These are phyloP conservation scores for Seiridium unicorne DNA, from an alignment of 2,329 filamentous ascomycete species.

Conservation along the genomic window DNA sequence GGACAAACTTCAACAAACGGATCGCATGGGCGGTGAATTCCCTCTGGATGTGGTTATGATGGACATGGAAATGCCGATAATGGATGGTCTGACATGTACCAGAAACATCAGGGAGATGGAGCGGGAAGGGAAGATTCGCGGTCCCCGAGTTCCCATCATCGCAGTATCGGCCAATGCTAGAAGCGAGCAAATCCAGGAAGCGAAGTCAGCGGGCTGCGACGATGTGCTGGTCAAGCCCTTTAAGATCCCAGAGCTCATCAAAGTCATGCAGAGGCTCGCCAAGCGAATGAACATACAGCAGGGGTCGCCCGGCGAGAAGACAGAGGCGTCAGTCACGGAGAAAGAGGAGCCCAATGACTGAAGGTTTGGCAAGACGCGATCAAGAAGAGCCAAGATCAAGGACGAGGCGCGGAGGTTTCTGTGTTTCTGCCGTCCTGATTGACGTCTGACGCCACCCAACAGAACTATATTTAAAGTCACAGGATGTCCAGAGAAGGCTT, in stretches of 20 bases:
- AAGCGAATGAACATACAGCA: not conserved
- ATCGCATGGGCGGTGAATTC: constrained; percentile 21
- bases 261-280: constrained; percentile 4
- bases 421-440: not conserved
- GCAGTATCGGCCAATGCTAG: constrained; percentile 68
- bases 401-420: not conserved
- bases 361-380: constrained; percentile 2
- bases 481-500: not conserved
- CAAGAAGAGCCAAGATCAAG: not conserved
- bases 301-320: not conserved
- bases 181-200: constrained; percentile 56
- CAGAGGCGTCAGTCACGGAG: not conserved
- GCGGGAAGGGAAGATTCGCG: constrained; percentile 46
- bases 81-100: constrained; percentile 68
- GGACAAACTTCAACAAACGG: constrained; percentile 30
- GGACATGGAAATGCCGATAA: constrained; percentile 76
- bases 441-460: not conserved
- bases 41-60: constrained; percentile 65
- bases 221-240: constrained; percentile 74
- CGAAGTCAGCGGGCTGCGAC: constrained; percentile 53
- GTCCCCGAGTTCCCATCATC: constrained; percentile 59
- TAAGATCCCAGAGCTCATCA: constrained; percentile 54
- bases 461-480: not conserved
- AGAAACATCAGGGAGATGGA: constrained; percentile 63
- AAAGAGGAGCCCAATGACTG: not conserved